A percentile compares a stretch with the other conserved stretches of the same genome.
Evolutionary conservation across 1,139 yeast species (phyloP).

Genomic region (Suhomyces terraborum): DNA sequence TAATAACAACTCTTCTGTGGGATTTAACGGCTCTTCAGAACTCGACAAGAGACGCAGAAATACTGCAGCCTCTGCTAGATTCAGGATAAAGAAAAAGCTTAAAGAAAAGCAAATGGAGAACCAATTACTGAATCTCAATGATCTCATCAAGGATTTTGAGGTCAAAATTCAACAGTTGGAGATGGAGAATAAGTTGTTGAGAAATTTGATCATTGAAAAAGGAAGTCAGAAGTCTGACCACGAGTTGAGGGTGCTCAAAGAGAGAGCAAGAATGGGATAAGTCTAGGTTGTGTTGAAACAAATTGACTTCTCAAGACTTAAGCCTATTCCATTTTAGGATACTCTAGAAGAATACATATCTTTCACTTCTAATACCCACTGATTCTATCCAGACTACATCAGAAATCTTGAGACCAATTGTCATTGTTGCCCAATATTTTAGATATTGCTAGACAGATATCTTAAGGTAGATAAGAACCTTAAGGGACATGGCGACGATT

Average conservation of each 20-base stretch:
- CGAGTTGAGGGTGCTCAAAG: slow-evolving; percentile 40
- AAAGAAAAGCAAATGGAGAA: slow-evolving; percentile 68
- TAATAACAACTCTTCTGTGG: slow-evolving; percentile 16
- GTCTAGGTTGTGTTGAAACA: too few relatives aligned
- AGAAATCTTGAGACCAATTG: too few relatives aligned
- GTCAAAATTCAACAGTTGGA: slow-evolving; percentile 56
- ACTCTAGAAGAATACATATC: too few relatives aligned
- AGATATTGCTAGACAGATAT: too few relatives aligned
- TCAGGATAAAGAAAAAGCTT: slow-evolving; percentile 60
- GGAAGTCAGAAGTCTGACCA: slow-evolving; percentile 47
- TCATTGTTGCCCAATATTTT: too few relatives aligned
- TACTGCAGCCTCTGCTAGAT: slow-evolving; percentile 65
- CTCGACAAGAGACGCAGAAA: slow-evolving; percentile 61
- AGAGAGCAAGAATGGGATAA: slow-evolving; percentile 29
- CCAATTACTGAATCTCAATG: slow-evolving; percentile 61
- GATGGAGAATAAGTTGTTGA: slow-evolving; percentile 60
- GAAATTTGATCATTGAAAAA: slow-evolving; percentile 73
- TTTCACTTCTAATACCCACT: too few relatives aligned
- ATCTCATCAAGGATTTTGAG: slow-evolving; percentile 61
- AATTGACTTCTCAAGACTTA: too few relatives aligned
- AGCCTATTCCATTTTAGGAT: too few relatives aligned
- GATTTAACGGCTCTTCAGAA: slow-evolving; percentile 29
- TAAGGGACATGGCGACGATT: too few relatives aligned
- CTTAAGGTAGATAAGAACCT: too few relatives aligned
- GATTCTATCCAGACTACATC: too few relatives aligned